phyloP scores from a whole-genome alignment of 352 stramenopile genomes.

The Pythium phragmitis region DNA sequence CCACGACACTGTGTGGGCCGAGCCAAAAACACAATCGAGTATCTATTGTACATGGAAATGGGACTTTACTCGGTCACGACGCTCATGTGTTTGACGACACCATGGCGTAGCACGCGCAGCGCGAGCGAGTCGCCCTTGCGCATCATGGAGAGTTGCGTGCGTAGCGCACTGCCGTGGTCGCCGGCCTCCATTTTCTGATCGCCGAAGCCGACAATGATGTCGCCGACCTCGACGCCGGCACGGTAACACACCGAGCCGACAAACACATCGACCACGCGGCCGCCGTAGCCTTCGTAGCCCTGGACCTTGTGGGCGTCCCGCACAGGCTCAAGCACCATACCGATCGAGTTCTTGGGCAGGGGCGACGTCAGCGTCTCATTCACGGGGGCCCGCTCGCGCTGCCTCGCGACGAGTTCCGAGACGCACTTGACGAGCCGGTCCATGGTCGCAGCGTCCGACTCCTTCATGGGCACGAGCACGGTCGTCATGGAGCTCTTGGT shows the following conservation, averaged over 20 bases:
- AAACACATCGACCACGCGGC: slow-evolving; percentile 52
- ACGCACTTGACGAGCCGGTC: slow-evolving; percentile 45
- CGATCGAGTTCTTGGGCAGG: slow-evolving; percentile 45
- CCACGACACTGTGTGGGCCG: too few species aligned
- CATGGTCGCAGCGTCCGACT: slow-evolving; percentile 28
- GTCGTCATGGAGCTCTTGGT: slow-evolving; percentile 54
- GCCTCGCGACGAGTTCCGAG: slow-evolving; percentile 36
- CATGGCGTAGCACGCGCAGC: slow-evolving; percentile 42
- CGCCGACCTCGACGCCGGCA: slow-evolving; percentile 46
- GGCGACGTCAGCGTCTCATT: slow-evolving; percentile 41
- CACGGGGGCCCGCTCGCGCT: slow-evolving; percentile 38
- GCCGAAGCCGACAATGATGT: slow-evolving; percentile 53
- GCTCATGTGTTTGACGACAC: slow-evolving; percentile 38
- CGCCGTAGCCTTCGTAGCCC: slow-evolving; percentile 43
- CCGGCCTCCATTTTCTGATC: slow-evolving; percentile 44
- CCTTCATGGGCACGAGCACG: slow-evolving; percentile 44
- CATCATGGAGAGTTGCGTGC: slow-evolving; percentile 59
- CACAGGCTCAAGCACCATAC: slow-evolving; percentile 52
- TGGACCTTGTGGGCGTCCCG: slow-evolving; percentile 29
- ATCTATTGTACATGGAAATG: slow-evolving; percentile 14
- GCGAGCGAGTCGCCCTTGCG: slow-evolving; percentile 48
- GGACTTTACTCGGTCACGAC: slow-evolving; percentile 40
- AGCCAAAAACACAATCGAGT: background rate
- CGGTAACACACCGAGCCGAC: slow-evolving; percentile 48
- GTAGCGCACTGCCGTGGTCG: slow-evolving; percentile 48